Conservation (phyloP, 495 filamentous ascomycete species). For the Annulohypoxylon stygium region DNA sequence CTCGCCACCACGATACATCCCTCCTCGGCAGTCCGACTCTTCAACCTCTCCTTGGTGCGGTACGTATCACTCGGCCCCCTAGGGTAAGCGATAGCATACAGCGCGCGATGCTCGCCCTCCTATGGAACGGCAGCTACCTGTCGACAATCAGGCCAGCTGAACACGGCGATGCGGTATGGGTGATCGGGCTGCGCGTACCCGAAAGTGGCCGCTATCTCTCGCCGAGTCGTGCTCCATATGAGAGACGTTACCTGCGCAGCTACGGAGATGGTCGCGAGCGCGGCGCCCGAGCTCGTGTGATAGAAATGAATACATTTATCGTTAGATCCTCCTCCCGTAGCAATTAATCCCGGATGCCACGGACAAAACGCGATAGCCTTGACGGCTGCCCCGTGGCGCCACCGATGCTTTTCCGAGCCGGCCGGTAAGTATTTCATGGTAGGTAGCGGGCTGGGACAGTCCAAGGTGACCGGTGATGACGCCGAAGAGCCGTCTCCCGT, state of each 20-base stretch:
- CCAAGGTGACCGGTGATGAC: slow-evolving; percentile 6
- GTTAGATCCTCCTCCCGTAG: slow-evolving; percentile 93
- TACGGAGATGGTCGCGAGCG: slow-evolving; percentile 90
- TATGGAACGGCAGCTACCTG: slow-evolving; percentile 92
- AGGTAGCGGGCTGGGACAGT: slow-evolving; percentile 14
- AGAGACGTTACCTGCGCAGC: slow-evolving; percentile 93
- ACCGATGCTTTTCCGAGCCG: slow-evolving; percentile 76
- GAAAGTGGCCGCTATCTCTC: slow-evolving; percentile 93
- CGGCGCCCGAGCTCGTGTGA: slow-evolving; percentile 86
- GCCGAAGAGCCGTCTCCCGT: slow-evolving; percentile 21
- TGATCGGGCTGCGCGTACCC: slow-evolving; percentile 97
- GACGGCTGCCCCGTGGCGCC: slow-evolving; percentile 87
- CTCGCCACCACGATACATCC: slow-evolving; percentile 95
- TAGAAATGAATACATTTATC: slow-evolving; percentile 97
- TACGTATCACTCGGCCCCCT: slow-evolving; percentile 65
- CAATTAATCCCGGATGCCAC: slow-evolving; percentile 88
- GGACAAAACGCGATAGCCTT: slow-evolving; percentile 98
- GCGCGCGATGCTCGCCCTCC: slow-evolving; percentile 82
- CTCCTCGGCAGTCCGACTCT: slow-evolving; percentile 75
- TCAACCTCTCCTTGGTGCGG: slow-evolving; percentile 40
- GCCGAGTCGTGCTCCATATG: slow-evolving; percentile 87
- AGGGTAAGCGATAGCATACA: slow-evolving; percentile 80
- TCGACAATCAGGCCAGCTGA: slow-evolving; percentile 93
- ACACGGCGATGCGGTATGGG: slow-evolving; percentile 89
- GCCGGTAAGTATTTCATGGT: slow-evolving; percentile 48